Evolutionary conservation across 2,329 filamentous ascomycete genomes (phyloP), one percentile per base, ranked within the genome.

Genomic region (Berkeleyomyces basicola): DNA sequence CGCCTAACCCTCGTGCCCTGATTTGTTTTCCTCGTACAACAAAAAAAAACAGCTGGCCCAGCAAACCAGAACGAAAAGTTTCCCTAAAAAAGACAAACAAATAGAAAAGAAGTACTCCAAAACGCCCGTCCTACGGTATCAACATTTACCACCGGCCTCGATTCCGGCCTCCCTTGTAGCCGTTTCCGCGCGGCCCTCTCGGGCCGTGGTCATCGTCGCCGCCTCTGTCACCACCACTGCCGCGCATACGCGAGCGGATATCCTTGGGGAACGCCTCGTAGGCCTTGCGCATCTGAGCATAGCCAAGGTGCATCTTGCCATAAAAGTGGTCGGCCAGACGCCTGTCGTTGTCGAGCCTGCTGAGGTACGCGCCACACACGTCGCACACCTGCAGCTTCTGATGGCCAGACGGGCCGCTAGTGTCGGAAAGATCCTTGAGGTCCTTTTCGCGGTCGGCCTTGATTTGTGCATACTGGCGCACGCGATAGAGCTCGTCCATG

Each of bases 351-450:
- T 99, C 93, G 40, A 99, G 80, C 31, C 93, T 78, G 66, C 85
- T 90, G 44, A 99, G 80, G 72, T 97, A 99, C 4, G 93, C 93
- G 66, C 93, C 93, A 73, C 93, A 99, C 0, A 97, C 93, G 74
- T 99, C 93, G 79, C 93, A 99, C 57, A 99, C 93, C 73, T 99
- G 93, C 47, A 99, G 79, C 73, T 99, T 99, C 77, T 99, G 93
- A 74, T 99, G 93, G 16, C 93, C 93, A 0, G 85, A 90, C 0
- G 93, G 93, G 0, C 93, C 93, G 36, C 86, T 89, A 0, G 92
- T 97, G 74, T 99, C 93, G 62, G 87, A 88, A 33, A 99, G 80
- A 2, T 87, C 85, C 73, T 96, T 95, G 65, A 99, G 80, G 70
- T 97, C 92, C 65, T 86, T 82, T 75, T 96, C 91, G 66, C 84